A percentile compares a stretch with the other conserved stretches of the same genome.
phyloP scores from a whole-genome alignment of 2,329 filamentous ascomycete genomes.

The Alternaria arborescens region DNA sequence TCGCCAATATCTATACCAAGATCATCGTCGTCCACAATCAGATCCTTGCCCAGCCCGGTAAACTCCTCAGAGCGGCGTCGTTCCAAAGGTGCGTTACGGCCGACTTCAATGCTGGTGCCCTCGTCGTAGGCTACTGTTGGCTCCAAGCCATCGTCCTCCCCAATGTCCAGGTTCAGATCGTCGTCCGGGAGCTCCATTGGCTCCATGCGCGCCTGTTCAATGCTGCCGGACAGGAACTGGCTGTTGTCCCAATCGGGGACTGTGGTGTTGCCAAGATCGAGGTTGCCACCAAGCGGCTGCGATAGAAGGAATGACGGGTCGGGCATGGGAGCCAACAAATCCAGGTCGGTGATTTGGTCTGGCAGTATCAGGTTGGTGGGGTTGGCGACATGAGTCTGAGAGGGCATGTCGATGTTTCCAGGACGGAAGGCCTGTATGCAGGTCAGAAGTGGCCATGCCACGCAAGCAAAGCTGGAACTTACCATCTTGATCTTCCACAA shows the following conservation, averaged over 20 bases:
- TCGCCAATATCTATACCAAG: slow-evolving; percentile 56
- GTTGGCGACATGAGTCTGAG: slow-evolving; percentile 76
- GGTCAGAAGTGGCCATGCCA: slow-evolving; percentile 25
- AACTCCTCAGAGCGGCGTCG: slow-evolving; percentile 46
- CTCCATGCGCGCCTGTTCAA: slow-evolving; percentile 64
- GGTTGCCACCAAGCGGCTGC: slow-evolving; percentile 65
- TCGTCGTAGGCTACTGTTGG: slow-evolving; percentile 39
- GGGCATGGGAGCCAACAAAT: slow-evolving; percentile 79
- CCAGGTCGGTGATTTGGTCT: slow-evolving; percentile 91
- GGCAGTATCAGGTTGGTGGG: slow-evolving; percentile 88
- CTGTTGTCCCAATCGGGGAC: slow-evolving; percentile 69
- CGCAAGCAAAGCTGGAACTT: slow-evolving; percentile 21
- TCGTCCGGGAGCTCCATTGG: slow-evolving; percentile 44
- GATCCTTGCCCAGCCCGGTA: slow-evolving; percentile 60
- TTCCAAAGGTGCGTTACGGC: slow-evolving; percentile 80
- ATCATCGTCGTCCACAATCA: slow-evolving; percentile 63
- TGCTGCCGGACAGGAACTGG: slow-evolving; percentile 78
- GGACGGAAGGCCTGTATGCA: slow-evolving; percentile 79
- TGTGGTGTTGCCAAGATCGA: slow-evolving; percentile 53
- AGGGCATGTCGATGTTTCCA: slow-evolving; percentile 94
- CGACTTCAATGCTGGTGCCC: slow-evolving; percentile 79
- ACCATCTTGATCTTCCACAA: slow-evolving; percentile 99
- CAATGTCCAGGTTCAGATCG: slow-evolving; percentile 71
- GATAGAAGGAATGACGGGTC: slow-evolving; percentile 86
- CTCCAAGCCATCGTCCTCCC: slow-evolving; percentile 54